Evolutionary conservation across 805 yeast genomes (phyloP).

Genomic region (Candida lessepsii): DNA sequence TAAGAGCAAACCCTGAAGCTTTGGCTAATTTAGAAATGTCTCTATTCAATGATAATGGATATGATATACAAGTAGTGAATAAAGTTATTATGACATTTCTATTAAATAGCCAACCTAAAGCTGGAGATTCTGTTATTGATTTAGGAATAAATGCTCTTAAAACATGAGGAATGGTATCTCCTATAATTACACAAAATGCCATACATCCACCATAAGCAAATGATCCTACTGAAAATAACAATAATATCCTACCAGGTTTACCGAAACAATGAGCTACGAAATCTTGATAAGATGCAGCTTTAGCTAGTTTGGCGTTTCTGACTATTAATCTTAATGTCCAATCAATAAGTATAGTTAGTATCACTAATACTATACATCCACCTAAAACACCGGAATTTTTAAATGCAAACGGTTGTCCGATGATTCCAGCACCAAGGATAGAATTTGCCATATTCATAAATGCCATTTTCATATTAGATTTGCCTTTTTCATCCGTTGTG

Average conservation of each 20-base stretch:
- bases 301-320: constrained; percentile 74
- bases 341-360: constrained; percentile 72
- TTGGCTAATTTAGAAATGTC: constrained; percentile 84
- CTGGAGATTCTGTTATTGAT: constrained; percentile 30
- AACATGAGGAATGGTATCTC: constrained; percentile 93
- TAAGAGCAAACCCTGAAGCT: constrained; percentile 80
- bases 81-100: constrained; percentile 70
- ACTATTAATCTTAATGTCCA: constrained; percentile 85
- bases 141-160: constrained; percentile 61
- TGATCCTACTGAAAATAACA: constrained; percentile 74
- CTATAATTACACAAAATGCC: constrained; percentile 92
- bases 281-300: constrained; percentile 78
- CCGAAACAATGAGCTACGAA: constrained; percentile 83
- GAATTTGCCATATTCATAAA: constrained; percentile 97
- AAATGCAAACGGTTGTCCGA: constrained; percentile 90
- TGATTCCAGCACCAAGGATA: constrained; percentile 92
- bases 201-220: constrained; percentile 94
- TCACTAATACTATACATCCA: constrained; percentile 59
- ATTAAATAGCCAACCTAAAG: constrained; percentile 47
- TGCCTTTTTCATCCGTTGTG: constrained; percentile 24
- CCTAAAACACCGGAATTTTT: constrained; percentile 76
- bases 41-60: constrained; percentile 75
- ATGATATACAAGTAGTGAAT: constrained; percentile 71
- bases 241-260: constrained; percentile 58
- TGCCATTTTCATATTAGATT: constrained; percentile 68